Conservation (phyloP, 2,329 filamentous ascomycete genomes). For the Bipolaris gigantea region DNA sequence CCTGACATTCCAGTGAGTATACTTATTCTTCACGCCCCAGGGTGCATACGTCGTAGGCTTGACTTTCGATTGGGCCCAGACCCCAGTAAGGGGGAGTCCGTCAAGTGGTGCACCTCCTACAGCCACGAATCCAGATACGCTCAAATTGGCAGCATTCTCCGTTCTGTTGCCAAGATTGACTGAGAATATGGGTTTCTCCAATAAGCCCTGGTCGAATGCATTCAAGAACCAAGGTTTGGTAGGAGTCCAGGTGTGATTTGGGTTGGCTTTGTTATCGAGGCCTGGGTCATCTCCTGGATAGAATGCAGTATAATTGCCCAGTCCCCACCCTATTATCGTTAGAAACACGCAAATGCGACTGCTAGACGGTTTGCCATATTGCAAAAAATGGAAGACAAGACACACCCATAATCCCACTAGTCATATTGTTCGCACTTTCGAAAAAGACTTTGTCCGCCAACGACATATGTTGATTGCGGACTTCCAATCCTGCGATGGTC, state of each 20-base stretch:
- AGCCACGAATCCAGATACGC: not conserved
- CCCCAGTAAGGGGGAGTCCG: not conserved
- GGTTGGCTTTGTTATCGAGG: not conserved
- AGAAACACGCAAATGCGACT: not conserved
- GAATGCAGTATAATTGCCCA: not conserved
- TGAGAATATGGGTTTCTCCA: slow-evolving; percentile 1
- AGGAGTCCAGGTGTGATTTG: not conserved
- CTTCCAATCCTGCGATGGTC: not conserved
- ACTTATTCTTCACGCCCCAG: not conserved
- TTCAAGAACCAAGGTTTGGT: not conserved
- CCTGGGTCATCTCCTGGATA: not conserved
- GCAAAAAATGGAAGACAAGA: not conserved
- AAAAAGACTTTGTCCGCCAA: not conserved
- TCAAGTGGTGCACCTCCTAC: not conserved
- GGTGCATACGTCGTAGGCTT: not conserved
- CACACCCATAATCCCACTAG: not conserved
- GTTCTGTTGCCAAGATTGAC: slow-evolving; percentile 1
- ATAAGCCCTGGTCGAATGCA: not conserved
- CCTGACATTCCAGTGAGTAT: not conserved
- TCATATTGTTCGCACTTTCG: not conserved
- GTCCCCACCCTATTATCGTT: not conserved
- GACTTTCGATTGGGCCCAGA: not conserved
- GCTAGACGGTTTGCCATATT: not conserved
- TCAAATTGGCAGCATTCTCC: not conserved
- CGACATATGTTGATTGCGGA: not conserved